These are phyloP conservation scores for Aphanomyces cochlioides DNA, from an alignment of 352 stramenopile species.

Conservation along the genomic window DNA sequence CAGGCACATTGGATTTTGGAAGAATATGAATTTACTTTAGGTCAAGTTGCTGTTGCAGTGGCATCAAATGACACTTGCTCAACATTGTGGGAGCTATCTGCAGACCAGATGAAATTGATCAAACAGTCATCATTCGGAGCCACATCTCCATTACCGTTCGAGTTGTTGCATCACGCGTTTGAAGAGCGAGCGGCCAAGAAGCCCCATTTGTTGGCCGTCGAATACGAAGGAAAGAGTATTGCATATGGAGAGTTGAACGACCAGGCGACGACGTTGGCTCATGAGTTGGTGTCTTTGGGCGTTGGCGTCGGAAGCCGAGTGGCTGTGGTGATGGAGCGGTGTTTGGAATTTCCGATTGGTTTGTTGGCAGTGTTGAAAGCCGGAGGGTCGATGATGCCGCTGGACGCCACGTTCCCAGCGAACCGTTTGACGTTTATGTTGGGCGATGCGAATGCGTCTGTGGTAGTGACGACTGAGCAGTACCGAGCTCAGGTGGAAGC, in stretches of 20 bases:
- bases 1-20: too few relatives aligned
- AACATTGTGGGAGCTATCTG: neutral
- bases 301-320: neutral
- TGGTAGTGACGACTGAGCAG: neutral
- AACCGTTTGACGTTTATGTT: neutral
- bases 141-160: neutral
- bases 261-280: neutral
- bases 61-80: too few relatives aligned
- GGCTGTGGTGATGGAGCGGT: neutral
- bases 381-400: neutral
- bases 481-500: neutral
- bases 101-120: neutral
- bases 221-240: conserved; percentile 30
- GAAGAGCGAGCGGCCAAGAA: conserved; percentile 19
- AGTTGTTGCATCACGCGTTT: conserved; percentile 9
- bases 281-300: neutral
- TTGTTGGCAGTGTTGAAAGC: neutral
- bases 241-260: conserved; percentile 38
- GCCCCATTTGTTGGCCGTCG: conserved; percentile 29
- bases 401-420: neutral
- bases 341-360: conserved; percentile 6
- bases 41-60: too few relatives aligned
- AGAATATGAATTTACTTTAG: too few relatives aligned
- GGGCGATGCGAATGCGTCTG: neutral
- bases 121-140: neutral